A percentile compares a stretch with the other conserved stretches of the same genome.
These are phyloP conservation scores for Yamadazyma oceani DNA, from an alignment of 1,139 yeast genomes.

Conservation along the genomic window DNA sequence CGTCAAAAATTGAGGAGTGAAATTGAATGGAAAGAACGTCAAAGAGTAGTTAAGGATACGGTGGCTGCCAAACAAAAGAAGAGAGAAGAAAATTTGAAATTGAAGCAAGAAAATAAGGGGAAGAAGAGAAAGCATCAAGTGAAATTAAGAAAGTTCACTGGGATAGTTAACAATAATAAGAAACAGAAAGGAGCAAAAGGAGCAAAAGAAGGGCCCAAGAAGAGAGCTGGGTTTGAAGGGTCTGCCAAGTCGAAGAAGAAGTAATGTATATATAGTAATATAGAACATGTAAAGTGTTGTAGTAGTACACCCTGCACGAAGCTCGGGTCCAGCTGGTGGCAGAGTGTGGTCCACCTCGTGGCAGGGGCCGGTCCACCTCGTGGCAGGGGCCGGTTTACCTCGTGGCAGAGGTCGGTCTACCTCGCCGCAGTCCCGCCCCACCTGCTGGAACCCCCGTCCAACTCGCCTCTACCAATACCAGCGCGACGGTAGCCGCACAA, in stretches of 20 bases:
- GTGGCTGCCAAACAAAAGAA: constrained; percentile 76
- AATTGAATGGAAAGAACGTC: constrained; percentile 84
- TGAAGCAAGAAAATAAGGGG: constrained; percentile 79
- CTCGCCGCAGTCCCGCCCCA: too few species aligned
- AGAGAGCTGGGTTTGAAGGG: constrained; percentile 63
- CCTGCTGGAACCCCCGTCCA: too few species aligned
- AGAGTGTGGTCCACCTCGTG: too few species aligned
- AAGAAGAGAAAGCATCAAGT: constrained; percentile 66
- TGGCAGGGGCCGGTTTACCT: too few species aligned
- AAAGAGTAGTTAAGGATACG: constrained; percentile 71
- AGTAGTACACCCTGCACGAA: too few species aligned
- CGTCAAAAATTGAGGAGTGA: constrained; percentile 78
- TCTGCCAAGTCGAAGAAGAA: constrained; percentile 41
- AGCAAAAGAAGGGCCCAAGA: constrained; percentile 55
- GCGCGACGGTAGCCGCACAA: too few species aligned
- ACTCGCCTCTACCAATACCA: too few species aligned
- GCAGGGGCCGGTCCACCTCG: too few species aligned
- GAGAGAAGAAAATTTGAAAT: constrained; percentile 84
- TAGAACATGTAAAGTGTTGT: background rate
- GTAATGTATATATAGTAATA: constrained; percentile 12
- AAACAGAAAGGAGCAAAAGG: constrained; percentile 22
- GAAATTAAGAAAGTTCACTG: constrained; percentile 68
- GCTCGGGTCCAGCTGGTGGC: too few species aligned
- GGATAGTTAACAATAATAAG: constrained; percentile 42
- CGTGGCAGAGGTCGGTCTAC: too few species aligned